Evolutionary conservation across 2,329 filamentous ascomycete genomes (phyloP), one percentile per base, ranked within the genome.

Genomic region (Xylariaceae sp.): DNA sequence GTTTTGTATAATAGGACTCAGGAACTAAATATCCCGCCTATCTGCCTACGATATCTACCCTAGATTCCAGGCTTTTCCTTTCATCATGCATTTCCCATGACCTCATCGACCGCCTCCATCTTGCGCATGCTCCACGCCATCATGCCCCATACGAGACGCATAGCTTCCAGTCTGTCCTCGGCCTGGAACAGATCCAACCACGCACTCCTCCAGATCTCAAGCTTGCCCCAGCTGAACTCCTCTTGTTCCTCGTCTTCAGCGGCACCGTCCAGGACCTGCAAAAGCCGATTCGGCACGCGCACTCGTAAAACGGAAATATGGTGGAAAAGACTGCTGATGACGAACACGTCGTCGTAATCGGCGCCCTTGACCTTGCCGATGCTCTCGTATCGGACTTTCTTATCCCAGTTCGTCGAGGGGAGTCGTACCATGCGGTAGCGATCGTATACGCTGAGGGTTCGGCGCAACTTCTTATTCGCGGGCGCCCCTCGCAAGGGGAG

Each of bases 381-480:
- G 18, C 83, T 77, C 61, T 76, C 72, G 68, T 87, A 87, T 39
- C 77, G 75, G 35, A 80, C 78, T 72, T 85, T 85, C 59, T 75
- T 77, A 67, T 88, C 85, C 85, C 85, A 88, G 18, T 78, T 80
- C 5, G 78, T 74, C 8, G 80, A 72, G 0, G 85, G 84, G 7
- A 80, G 81, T 1, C 82, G 77, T 50, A 87, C 76, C 77, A 83
- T 85, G 58, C 85, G 80, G 72, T 87, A 87, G 65, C 78, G 82
- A 68, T 87, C 84, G 68, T 87, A 87, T 51, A 86, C 78, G 62
- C 77, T 79, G 70, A 82, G 73, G 55, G 77, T 82, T 70, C 81
- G 84, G 60, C 82, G 79, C 44, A 78, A 72, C 62, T 79, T 82
- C 70, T 83, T 83, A 42, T 67, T 70, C 2, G 70, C 63, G 3